Evolutionary conservation across 2,329 filamentous ascomycete genomes (phyloP).

Genomic region (Cytospora chrysosperma): DNA sequence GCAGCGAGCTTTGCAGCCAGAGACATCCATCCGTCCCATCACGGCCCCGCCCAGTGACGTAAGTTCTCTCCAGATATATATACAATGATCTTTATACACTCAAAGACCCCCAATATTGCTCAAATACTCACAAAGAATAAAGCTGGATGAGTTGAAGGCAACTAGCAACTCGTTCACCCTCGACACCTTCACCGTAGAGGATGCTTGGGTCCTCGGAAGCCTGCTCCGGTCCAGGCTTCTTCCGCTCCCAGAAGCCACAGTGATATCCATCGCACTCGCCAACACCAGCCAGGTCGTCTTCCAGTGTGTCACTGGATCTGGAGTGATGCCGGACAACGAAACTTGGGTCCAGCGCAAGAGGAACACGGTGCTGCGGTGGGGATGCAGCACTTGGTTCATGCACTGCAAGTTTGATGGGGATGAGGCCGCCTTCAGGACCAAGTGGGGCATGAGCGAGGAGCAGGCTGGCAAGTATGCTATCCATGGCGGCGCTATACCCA

Average conservation of each 20-base stretch:
- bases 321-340: constrained; percentile 70
- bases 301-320: constrained; percentile 65
- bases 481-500: constrained; percentile 74
- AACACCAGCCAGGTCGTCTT: constrained; percentile 63
- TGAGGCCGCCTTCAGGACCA: constrained; percentile 62
- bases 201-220: constrained; percentile 65
- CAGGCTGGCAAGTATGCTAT: constrained; percentile 66
- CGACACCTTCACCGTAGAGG: constrained; percentile 58
- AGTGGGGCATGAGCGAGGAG: constrained; percentile 59
- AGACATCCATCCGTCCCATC: constrained; percentile 15
- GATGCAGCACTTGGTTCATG: constrained; percentile 69
- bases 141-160: constrained; percentile 34
- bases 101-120: background rate
- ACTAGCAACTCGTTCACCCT: constrained; percentile 45
- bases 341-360: constrained; percentile 70
- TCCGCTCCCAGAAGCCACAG: constrained; percentile 50
- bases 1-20: constrained; percentile 1
- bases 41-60: constrained; percentile 26
- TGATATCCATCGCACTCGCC: constrained; percentile 65
- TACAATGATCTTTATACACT: too few species aligned
- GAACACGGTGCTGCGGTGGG: constrained; percentile 70
- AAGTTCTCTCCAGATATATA: constrained; percentile 1
- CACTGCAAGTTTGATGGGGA: constrained; percentile 64
- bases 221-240: constrained; percentile 63
- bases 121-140: background rate